Percentiles rank a stretch among this genome's conserved stretches.
Evolutionary conservation across 1,139 yeast species (phyloP).

Genomic region (Yamadazyma sp.): DNA sequence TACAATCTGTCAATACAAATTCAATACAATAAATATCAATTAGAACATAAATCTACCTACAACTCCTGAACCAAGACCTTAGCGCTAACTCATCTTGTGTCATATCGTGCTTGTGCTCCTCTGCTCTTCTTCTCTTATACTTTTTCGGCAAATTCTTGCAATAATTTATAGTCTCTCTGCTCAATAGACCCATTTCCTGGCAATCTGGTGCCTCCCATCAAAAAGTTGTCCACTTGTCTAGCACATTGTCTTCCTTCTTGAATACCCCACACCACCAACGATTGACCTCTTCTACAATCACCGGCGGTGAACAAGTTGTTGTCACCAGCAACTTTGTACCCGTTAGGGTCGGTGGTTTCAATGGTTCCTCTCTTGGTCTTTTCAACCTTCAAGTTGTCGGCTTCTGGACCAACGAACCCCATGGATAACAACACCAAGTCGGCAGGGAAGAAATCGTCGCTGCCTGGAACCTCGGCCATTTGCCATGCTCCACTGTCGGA

Average conservation of each 20-base stretch:
- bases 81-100: constrained; percentile 9
- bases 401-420: constrained; percentile 98
- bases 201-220: constrained; percentile 77
- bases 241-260: constrained; percentile 99
- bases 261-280: constrained; percentile 98
- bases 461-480: constrained; percentile 95
- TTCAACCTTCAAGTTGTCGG: constrained; percentile 68
- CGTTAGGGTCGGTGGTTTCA: constrained; percentile 63
- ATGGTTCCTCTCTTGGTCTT: constrained; percentile 89
- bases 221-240: constrained; percentile 78
- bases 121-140: constrained; percentile 30
- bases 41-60: neutral
- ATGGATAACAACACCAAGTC: constrained; percentile 90
- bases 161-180: constrained; percentile 71
- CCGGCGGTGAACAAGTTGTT: constrained; percentile 90
- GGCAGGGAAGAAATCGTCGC: constrained; percentile 92
- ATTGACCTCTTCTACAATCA: constrained; percentile 98
- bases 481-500: constrained; percentile 98
- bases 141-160: constrained; percentile 72
- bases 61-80: neutral
- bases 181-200: constrained; percentile 95
- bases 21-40: constrained; percentile 2
- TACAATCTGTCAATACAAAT: neutral
- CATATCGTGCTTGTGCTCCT: constrained; percentile 17
- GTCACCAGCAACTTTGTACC: constrained; percentile 62